These are phyloP conservation scores for Laguncularia racemosa DNA, from an alignment of 345 rosid species.

Conservation along the genomic window DNA sequence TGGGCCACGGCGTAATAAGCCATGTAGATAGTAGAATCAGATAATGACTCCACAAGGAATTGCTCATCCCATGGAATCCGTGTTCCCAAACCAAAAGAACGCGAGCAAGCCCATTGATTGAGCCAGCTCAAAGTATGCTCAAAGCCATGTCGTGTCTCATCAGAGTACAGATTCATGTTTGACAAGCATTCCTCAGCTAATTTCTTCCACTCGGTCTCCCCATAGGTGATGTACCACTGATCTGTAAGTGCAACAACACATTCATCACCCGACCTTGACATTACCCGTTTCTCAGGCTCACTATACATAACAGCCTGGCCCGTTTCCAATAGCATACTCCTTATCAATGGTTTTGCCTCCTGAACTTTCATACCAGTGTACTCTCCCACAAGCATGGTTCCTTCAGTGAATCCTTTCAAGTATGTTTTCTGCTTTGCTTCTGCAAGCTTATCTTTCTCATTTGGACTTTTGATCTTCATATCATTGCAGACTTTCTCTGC, in stretches of 20 bases:
- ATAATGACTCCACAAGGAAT: slow-evolving; percentile 85
- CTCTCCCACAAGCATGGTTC: slow-evolving; percentile 75
- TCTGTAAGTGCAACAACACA: slow-evolving; percentile 98
- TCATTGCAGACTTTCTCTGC: slow-evolving; percentile 81
- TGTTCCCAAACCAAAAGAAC: slow-evolving; percentile 96
- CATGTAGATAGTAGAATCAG: slow-evolving; percentile 92
- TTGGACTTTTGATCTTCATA: slow-evolving; percentile 83
- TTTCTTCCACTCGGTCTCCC: slow-evolving; percentile 75
- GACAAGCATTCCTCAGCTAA: slow-evolving; percentile 75
- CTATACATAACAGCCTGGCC: slow-evolving; percentile 75
- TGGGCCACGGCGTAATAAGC: slow-evolving; percentile 90
- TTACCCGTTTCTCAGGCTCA: slow-evolving; percentile 91
- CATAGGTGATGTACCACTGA: slow-evolving; percentile 92
- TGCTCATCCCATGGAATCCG: slow-evolving; percentile 94
- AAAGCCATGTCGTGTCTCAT: slow-evolving; percentile 79
- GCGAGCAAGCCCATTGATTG: slow-evolving; percentile 99
- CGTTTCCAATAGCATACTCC: slow-evolving; percentile 55
- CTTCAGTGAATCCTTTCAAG: slow-evolving; percentile 82
- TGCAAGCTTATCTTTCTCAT: slow-evolving; percentile 85
- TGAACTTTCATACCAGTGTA: slow-evolving; percentile 67
- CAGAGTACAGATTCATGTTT: slow-evolving; percentile 69
- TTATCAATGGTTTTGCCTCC: slow-evolving; percentile 72
- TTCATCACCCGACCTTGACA: slow-evolving; percentile 96
- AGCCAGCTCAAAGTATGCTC: slow-evolving; percentile 94
- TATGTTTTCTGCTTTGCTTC: slow-evolving; percentile 89